Conservation (phyloP, 352 stramenopile species). For the Globisporangium ultimum region DNA sequence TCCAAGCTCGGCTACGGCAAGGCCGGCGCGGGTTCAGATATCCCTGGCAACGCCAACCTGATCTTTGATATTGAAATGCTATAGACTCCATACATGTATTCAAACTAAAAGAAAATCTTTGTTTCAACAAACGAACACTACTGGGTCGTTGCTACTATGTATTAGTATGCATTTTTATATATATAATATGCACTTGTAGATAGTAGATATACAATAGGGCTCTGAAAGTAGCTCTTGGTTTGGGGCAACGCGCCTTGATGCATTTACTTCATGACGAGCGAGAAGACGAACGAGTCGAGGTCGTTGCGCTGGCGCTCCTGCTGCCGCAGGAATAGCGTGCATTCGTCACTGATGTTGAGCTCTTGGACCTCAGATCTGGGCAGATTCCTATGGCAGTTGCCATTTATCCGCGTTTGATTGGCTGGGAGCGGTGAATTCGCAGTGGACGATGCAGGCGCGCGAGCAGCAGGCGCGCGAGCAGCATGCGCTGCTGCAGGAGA, state of each 20-base stretch:
- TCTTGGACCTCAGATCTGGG: neutral
- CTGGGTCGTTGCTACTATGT: neutral
- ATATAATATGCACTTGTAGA: too few species aligned
- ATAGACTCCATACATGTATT: slow-evolving; percentile 25
- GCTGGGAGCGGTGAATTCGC: neutral
- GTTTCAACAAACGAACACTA: neutral
- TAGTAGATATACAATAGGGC: too few species aligned
- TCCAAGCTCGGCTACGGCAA: slow-evolving; percentile 93
- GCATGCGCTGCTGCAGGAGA: slow-evolving; percentile 16
- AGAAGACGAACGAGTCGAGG: slow-evolving; percentile 46
- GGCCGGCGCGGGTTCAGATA: slow-evolving; percentile 67
- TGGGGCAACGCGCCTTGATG: neutral
- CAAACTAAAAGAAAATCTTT: slow-evolving; percentile 2
- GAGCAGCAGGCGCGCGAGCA: neutral
- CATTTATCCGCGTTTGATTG: too few species aligned
- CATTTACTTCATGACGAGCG: slow-evolving; percentile 38
- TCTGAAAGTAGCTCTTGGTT: neutral
- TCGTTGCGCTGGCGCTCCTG: slow-evolving; percentile 35
- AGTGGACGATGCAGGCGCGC: slow-evolving; percentile 7
- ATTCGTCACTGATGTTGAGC: neutral
- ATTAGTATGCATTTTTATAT: neutral
- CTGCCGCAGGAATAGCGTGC: slow-evolving; percentile 4
- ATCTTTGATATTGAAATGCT: slow-evolving; percentile 95
- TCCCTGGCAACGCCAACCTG: slow-evolving; percentile 91
- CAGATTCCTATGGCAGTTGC: slow-evolving; percentile 1